Base-by-base conservation (phyloP, 805 yeast species). In the Kuraishia ogatae region DNA sequence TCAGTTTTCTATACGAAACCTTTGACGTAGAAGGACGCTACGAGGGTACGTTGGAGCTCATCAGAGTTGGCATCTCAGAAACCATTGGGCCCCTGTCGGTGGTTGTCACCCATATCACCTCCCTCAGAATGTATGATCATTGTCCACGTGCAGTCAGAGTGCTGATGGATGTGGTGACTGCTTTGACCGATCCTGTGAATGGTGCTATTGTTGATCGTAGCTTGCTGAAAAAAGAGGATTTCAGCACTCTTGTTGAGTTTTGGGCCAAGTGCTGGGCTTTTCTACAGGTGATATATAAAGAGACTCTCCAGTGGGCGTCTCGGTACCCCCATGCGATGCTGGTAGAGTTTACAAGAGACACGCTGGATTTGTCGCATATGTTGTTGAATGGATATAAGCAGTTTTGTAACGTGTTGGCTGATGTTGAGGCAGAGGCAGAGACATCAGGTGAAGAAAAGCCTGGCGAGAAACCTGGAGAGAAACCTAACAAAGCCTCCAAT, bases 301-400 rank as follows among this genome's bases (percentile, higher is more conserved):
- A 80, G 55, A 89, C 96, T 1, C 71, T 87, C 15, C 66, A 67
- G 2, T 93, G 99, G 99, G 90, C 97, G 0, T 69, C 76, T 1
- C 69, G 71, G 43, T 85, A 83, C 61, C 79, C 80, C 28, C 73
- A 79, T 21, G 73, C 76, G 0, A 79, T 78, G 52, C 73, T 89
- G 61, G 79, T 85, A 21, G 96, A 91, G 55, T 92, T 90, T 61
- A 88, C 97, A 1, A 80, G 96, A 66, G 97, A 90, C 64, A 84
- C 89, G 0, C 74, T 93, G 53, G 97, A 92, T 61, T 74, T 89
- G 35, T 85, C 96, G 56, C 84, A 85, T 58, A 67, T 76, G 1
- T 70, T 92, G 39, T 66, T 92, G n/a, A 83, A 79, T 55, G 81
- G 92, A 1, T 87, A 80, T 62, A 74, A 84, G 56, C 73, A 78